phyloP scores from a whole-genome alignment of 257 asterid species.

The Dorcoceras hygrometricum region DNA sequence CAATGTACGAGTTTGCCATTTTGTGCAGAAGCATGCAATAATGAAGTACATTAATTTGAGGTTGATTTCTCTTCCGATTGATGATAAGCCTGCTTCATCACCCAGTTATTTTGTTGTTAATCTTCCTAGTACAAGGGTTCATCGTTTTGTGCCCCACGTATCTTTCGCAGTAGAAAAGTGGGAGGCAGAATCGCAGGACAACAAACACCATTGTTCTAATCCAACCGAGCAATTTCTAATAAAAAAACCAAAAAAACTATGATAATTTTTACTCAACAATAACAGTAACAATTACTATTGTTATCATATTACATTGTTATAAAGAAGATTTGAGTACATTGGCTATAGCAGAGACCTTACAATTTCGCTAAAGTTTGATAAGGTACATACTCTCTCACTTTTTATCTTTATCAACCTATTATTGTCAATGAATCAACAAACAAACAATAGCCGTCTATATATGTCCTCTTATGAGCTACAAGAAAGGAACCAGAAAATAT shows the following conservation, averaged over 20 bases:
- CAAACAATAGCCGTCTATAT: constrained; percentile 15
- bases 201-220: no score
- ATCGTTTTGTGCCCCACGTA: no score
- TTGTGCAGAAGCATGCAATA: no score
- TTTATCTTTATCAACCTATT: constrained; percentile 2
- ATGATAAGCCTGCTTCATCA: constrained; percentile 26
- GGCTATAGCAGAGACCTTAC: constrained; percentile 14
- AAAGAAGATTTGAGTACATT: neutral
- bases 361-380: neutral
- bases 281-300: neutral
- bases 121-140: no score
- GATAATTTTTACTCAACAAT: neutral
- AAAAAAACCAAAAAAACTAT: neutral
- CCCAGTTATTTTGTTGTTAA: constrained; percentile 2
- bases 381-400: neutral
- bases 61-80: constrained; percentile 15
- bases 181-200: no score
- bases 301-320: neutral
- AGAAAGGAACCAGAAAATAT: constrained; percentile 18
- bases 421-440: constrained; percentile 35
- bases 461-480: constrained; percentile 14
- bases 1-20: no score
- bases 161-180: no score
- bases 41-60: no score
- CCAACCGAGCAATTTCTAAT: no score